Evolutionary conservation across 768 basidiomycete species (phyloP).

Genomic region (Clavulina sp.): DNA sequence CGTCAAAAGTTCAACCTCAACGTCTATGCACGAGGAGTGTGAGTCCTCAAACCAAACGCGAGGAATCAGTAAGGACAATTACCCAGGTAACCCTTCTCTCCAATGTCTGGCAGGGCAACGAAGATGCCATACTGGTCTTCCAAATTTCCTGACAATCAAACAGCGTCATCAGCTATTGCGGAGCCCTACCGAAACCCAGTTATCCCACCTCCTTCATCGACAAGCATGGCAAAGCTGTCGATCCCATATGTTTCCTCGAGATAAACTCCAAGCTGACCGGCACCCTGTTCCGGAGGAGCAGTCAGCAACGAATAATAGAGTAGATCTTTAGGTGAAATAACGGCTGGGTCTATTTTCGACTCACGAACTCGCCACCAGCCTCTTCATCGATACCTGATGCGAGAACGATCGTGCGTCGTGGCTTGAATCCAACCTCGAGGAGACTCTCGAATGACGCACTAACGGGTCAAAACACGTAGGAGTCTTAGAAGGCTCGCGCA

Average conservation of each 20-base stretch:
- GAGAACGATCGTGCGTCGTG: constrained; percentile 42
- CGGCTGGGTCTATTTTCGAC: constrained; percentile 12
- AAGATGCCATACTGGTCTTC: constrained; percentile 27
- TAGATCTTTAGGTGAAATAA: constrained; percentile 15
- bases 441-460: too few species aligned
- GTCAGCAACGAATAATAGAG: constrained; percentile 14
- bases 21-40: too few species aligned
- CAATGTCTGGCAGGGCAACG: constrained; percentile 44
- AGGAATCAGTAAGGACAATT: constrained; percentile 42
- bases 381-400: constrained; percentile 69
- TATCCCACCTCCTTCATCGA: constrained; percentile 71
- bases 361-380: constrained; percentile 32
- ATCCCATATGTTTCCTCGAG: constrained; percentile 46
- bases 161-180: constrained; percentile 25
- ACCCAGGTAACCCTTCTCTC: constrained; percentile 52
- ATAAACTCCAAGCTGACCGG: constrained; percentile 22
- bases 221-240: constrained; percentile 53
- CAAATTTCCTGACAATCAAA: neutral
- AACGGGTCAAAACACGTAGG: too few species aligned
- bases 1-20: constrained; percentile 44
- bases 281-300: constrained; percentile 22
- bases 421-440: constrained; percentile 41
- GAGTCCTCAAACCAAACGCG: too few species aligned
- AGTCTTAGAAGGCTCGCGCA: too few species aligned
- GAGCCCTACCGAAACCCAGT: constrained; percentile 5